These are phyloP conservation scores for Acacia concinna DNA, from an alignment of 331 rosid genomes.

Conservation along the genomic window DNA sequence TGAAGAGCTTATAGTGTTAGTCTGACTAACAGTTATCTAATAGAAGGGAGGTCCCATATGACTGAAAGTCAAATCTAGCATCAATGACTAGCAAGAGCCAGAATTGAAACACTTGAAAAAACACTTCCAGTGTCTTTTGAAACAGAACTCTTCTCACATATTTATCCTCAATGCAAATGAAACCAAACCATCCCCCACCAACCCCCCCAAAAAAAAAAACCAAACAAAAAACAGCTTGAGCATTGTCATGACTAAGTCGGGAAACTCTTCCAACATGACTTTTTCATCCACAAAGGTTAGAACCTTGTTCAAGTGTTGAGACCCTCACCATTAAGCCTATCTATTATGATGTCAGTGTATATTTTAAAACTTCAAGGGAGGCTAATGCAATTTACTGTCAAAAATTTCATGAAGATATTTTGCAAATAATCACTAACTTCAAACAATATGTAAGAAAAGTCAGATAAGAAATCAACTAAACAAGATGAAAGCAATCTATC, in stretches of 20 bases:
- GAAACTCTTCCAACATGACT: background rate
- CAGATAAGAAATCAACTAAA: background rate
- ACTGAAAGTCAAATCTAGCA: background rate
- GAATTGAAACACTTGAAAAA: too few relatives aligned
- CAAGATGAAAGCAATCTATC: background rate
- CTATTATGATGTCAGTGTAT: background rate
- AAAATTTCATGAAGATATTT: background rate
- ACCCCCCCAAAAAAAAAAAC: too few relatives aligned
- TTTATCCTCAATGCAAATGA: too few relatives aligned
- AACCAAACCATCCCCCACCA: too few relatives aligned
- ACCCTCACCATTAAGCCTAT: background rate
- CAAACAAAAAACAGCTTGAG: background rate
- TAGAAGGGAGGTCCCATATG: background rate
- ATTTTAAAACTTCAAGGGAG: background rate
- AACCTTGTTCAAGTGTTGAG: background rate
- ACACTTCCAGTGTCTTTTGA: too few relatives aligned
- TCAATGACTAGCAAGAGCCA: background rate
- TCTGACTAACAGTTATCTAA: background rate
- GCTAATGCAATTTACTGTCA: background rate
- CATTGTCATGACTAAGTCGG: background rate
- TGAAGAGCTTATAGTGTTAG: background rate
- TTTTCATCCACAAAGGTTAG: background rate
- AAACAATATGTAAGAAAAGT: slow-evolving; percentile 5
- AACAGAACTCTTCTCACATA: too few relatives aligned
- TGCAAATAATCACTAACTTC: background rate